These are phyloP conservation scores for Quercus tomentella DNA, from an alignment of 331 rosid genomes.

Conservation along the genomic window DNA sequence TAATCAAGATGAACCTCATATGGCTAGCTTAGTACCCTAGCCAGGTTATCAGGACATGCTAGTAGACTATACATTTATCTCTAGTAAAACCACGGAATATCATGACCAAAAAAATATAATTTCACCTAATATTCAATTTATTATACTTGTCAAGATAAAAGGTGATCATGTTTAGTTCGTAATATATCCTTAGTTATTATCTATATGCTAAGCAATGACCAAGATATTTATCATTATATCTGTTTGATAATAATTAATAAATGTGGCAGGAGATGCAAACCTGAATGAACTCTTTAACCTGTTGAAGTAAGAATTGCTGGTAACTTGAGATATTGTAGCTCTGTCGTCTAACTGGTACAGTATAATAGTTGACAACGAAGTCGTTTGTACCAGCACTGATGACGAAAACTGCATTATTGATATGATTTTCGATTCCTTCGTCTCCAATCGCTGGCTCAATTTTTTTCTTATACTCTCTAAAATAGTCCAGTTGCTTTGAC, in stretches of 20 bases:
- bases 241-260: not conserved
- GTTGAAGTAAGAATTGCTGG: constrained; percentile 50
- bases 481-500: constrained; percentile 44
- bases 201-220: too few relatives aligned
- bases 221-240: too few relatives aligned
- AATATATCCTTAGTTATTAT: too few relatives aligned
- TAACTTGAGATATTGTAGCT: constrained; percentile 30
- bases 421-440: constrained; percentile 30
- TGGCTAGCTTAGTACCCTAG: too few relatives aligned
- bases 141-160: too few relatives aligned
- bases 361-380: constrained; percentile 57
- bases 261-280: constrained; percentile 17
- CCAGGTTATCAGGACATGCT: too few relatives aligned
- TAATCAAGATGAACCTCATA: too few relatives aligned
- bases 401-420: constrained; percentile 45
- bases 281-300: constrained; percentile 40
- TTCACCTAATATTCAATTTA: too few relatives aligned
- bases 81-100: too few relatives aligned
- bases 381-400: constrained; percentile 81
- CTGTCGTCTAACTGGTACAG: constrained; percentile 41
- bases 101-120: too few relatives aligned
- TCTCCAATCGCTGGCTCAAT: constrained; percentile 41
- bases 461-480: constrained; percentile 48
- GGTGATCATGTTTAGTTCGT: too few relatives aligned
- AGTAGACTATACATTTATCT: too few relatives aligned